Conservation (phyloP, 1,284 basidiomycete species). For the Hypsizygus ulmarius region DNA sequence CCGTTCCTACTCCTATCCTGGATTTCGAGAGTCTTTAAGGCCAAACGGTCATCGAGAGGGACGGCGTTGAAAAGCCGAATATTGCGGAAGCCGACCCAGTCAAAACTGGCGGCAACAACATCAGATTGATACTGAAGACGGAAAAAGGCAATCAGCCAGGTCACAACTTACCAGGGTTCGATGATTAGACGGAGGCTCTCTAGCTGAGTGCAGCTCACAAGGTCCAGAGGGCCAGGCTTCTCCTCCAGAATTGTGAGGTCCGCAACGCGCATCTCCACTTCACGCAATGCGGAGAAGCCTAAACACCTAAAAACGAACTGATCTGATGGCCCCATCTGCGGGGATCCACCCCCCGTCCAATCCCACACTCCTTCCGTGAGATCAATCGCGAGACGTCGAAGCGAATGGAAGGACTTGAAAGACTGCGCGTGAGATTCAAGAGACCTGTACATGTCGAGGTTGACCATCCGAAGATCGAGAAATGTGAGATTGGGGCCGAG, state of each 20-base stretch:
- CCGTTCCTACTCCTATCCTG: conserved; percentile 14
- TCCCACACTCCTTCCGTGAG: conserved; percentile 22
- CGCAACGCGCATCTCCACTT: conserved; percentile 17
- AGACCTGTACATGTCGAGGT: conserved; percentile 4
- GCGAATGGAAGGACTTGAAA: conserved; percentile 2
- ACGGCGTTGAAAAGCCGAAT: conserved; percentile 17
- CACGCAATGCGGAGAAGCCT: conserved; percentile 14
- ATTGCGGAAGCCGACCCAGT: conserved; percentile 6
- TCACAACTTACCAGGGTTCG: conserved; percentile 11
- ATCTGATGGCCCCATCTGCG: conserved; percentile 8
- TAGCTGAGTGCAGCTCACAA: conserved; percentile 13
- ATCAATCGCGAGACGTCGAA: conserved; percentile 10
- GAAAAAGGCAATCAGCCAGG: not conserved
- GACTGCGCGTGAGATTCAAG: not conserved
- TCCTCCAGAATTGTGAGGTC: conserved; percentile 14
- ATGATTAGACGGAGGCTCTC: conserved; percentile 16
- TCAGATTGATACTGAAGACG: not conserved
- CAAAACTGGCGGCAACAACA: not conserved
- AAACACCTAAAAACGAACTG: conserved; percentile 13
- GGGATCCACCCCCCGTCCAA: conserved; percentile 14
- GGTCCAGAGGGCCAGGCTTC: conserved; percentile 14
- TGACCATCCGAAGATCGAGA: conserved; percentile 13
- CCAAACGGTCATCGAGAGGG: conserved; percentile 8
- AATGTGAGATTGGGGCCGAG: conserved; percentile 11
- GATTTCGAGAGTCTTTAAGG: conserved; percentile 16